phyloP scores from a whole-genome alignment of 164 flowering plant species.

The Piper longum region DNA sequence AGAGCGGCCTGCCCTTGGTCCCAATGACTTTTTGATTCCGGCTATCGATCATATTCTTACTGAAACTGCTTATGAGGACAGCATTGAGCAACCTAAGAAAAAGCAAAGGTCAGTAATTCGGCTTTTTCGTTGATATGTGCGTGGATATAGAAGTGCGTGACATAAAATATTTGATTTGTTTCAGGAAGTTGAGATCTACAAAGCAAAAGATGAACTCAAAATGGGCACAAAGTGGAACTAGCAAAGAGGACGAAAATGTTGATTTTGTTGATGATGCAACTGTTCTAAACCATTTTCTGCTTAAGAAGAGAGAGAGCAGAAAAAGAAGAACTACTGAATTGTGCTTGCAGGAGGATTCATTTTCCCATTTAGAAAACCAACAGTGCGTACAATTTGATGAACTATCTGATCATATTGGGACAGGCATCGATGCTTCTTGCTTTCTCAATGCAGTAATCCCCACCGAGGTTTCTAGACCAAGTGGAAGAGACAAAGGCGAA shows the following conservation, averaged over 20 bases:
- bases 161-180: background rate
- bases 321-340: background rate
- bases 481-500: background rate
- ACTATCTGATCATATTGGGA: background rate
- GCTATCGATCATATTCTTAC: conserved; percentile 11
- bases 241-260: background rate
- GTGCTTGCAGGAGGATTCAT: background rate
- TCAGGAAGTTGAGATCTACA: conserved; percentile 7
- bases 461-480: background rate
- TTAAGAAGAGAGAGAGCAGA: conserved; percentile 1
- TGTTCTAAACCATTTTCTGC: background rate
- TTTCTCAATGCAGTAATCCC: background rate
- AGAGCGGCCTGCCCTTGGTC: conserved; percentile 63
- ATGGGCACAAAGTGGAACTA: conserved; percentile 4
- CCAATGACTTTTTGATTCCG: conserved; percentile 34
- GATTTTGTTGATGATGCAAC: background rate
- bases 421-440: background rate
- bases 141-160: background rate
- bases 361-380: background rate
- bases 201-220: conserved; percentile 1
- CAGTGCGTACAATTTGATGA: background rate
- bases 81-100: conserved; percentile 14
- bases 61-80: conserved; percentile 14
- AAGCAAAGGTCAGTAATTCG: conserved; percentile 20
- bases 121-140: background rate